Conservation (phyloP, 1,139 yeast species). For the Oligophagozyma castellii region DNA sequence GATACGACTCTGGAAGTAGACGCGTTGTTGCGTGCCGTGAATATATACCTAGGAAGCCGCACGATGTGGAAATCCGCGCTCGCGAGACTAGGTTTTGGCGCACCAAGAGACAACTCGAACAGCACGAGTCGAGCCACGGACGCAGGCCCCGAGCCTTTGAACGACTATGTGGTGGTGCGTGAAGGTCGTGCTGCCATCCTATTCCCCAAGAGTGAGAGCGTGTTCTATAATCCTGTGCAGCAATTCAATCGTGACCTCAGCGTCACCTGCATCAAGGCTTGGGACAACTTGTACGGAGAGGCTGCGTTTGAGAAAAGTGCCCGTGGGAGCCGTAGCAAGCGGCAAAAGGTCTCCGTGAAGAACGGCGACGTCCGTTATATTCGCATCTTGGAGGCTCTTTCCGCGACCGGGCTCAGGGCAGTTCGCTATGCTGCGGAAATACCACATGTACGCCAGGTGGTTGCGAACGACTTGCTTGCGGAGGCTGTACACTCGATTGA, state of each 20-base stretch:
- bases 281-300: constrained; percentile 44
- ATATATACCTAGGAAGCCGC: no score
- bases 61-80: no score
- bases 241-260: constrained; percentile 91
- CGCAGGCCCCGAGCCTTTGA: constrained; percentile 11
- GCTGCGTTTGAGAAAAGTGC: constrained; percentile 26
- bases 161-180: constrained; percentile 35
- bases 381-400: constrained; percentile 71
- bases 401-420: constrained; percentile 92
- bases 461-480: constrained; percentile 80
- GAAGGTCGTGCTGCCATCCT: constrained; percentile 78
- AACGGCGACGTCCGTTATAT: constrained; percentile 31
- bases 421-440: constrained; percentile 86
- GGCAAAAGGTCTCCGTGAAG: constrained; percentile 18
- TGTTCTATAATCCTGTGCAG: constrained; percentile 91
- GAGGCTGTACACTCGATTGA: constrained; percentile 79
- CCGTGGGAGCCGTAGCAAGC: constrained; percentile 18
- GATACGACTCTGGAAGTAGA: no score
- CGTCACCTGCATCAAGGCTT: constrained; percentile 72
- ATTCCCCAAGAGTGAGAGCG: constrained; percentile 51
- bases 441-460: constrained; percentile 51
- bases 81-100: no score
- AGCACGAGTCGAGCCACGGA: constrained; percentile 1
- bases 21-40: no score
- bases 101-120: constrained; percentile 8